phyloP scores from a whole-genome alignment of 2,329 filamentous ascomycete species.

The Botrytis aclada region DNA sequence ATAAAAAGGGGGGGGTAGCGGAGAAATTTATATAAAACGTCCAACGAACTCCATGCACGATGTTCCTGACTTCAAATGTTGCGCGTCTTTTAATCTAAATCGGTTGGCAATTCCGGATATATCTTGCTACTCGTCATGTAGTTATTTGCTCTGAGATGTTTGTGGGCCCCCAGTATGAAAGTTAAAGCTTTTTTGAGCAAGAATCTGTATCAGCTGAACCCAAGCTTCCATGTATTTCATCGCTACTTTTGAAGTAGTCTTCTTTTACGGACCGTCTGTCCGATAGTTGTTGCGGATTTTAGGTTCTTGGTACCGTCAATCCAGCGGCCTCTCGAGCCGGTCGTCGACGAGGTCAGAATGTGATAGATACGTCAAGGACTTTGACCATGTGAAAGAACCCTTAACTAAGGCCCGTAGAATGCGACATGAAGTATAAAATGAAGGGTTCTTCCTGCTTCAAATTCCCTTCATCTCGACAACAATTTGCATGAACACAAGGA shows the following conservation, averaged over 20 bases:
- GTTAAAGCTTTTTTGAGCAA: not conserved
- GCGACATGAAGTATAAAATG: not conserved
- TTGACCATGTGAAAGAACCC: not conserved
- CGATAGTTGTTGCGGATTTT: slow-evolving; percentile 1
- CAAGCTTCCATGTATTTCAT: not conserved
- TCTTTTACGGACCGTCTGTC: slow-evolving; percentile 6
- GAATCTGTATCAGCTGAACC: not conserved
- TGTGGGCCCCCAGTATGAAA: not conserved
- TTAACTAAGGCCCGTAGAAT: not conserved
- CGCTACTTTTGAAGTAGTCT: no score
- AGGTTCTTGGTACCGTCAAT: slow-evolving; percentile 7
- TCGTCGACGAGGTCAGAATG: not conserved
- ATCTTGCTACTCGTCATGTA: not conserved
- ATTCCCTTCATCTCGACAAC: not conserved
- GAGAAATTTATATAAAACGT: not conserved
- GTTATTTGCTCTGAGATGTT: not conserved
- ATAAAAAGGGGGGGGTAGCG: not conserved
- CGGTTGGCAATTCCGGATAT: not conserved
- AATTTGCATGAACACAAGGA: not conserved
- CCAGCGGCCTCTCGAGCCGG: slow-evolving; percentile 14
- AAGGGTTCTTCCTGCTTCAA: not conserved
- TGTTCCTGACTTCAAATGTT: not conserved
- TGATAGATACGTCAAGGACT: not conserved
- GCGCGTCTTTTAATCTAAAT: slow-evolving; percentile 5
- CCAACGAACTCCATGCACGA: not conserved